Evolutionary conservation across 106 monocot genomes (phyloP), one percentile per base, ranked within the genome.

Genomic region (Allium fistulosum): DNA sequence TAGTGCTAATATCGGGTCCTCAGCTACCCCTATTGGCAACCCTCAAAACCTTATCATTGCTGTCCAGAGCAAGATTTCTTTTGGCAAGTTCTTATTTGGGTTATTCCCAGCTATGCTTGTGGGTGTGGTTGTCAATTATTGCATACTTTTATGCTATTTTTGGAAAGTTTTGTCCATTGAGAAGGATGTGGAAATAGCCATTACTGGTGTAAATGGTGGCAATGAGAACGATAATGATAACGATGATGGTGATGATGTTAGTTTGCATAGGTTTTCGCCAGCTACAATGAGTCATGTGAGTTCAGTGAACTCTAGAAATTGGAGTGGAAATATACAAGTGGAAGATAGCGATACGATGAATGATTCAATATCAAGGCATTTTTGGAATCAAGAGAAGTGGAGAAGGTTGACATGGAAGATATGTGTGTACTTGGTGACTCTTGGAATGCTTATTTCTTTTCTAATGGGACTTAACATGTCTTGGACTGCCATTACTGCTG

Each of bases 41-140:
- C 94, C 94, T 3, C 94, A 94, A 72, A 94, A 94, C 69, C 68
- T 94, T 22, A 85, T 94, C 6, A 90, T 94, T 2, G 94, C 94
- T 8, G 74, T 85, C 12, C 90, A 90, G 62, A 85, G 94, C 53
- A 77, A 72, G 61, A 94, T 94, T n/a, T 75, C 84, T 0, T 94
- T 94, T 22, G 75, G 82, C 10, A 61, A 74, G 50, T 90, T 94
- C 75, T 58, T 90, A 64, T 26, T 75, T 0, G 87, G 94, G 0
- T 57, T 94, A 47, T 74, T 90, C 16, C 90, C 90, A 14, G 87
- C 94, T 4, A 90, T 85, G 83, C 51, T 78, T 7, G 76, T 85
- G 22, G 94, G 94, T 0, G 45, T 87, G 4, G 9, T 53, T 13
- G 76, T 85, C 9, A 94, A 94, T 69, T 59, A 70, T 9, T 71